Conservation (phyloP, 2,329 filamentous ascomycete genomes). For the Rutstroemia sp. region DNA sequence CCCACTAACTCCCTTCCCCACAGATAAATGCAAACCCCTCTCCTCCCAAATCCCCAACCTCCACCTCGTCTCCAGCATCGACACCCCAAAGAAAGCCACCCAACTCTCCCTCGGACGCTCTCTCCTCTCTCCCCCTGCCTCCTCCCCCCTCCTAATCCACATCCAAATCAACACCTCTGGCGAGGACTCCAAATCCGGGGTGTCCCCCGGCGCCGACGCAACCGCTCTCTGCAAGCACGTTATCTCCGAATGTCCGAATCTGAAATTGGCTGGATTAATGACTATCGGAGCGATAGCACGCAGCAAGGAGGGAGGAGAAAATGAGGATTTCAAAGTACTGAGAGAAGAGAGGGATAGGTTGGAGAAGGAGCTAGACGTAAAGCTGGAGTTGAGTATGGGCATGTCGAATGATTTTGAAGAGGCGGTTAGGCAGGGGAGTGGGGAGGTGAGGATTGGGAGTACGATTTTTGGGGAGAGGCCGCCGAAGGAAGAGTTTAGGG, state of each 20-base stretch:
- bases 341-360: slow-evolving; percentile 65
- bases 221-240: slow-evolving; percentile 63
- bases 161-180: slow-evolving; percentile 95
- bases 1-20: background rate
- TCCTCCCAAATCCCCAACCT: slow-evolving; percentile 79
- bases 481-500: slow-evolving; percentile 21
- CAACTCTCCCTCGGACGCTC: slow-evolving; percentile 71
- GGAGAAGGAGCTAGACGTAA: slow-evolving; percentile 49
- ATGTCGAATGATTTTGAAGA: slow-evolving; percentile 43
- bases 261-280: slow-evolving; percentile 81
- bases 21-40: slow-evolving; percentile 83
- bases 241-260: slow-evolving; percentile 59
- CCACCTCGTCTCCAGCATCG: slow-evolving; percentile 86
- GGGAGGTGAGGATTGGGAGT: slow-evolving; percentile 86
- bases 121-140: slow-evolving; percentile 37
- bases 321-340: slow-evolving; percentile 78
- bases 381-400: slow-evolving; percentile 16
- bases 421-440: slow-evolving; percentile 74
- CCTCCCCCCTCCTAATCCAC: slow-evolving; percentile 49
- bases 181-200: slow-evolving; percentile 78
- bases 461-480: slow-evolving; percentile 87
- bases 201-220: slow-evolving; percentile 56
- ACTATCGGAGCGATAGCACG: slow-evolving; percentile 93
- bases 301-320: slow-evolving; percentile 66
- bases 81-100: slow-evolving; percentile 79